These are phyloP conservation scores for Corynascus novoguineensis DNA, from an alignment of 495 filamentous ascomycete species.

Conservation along the genomic window DNA sequence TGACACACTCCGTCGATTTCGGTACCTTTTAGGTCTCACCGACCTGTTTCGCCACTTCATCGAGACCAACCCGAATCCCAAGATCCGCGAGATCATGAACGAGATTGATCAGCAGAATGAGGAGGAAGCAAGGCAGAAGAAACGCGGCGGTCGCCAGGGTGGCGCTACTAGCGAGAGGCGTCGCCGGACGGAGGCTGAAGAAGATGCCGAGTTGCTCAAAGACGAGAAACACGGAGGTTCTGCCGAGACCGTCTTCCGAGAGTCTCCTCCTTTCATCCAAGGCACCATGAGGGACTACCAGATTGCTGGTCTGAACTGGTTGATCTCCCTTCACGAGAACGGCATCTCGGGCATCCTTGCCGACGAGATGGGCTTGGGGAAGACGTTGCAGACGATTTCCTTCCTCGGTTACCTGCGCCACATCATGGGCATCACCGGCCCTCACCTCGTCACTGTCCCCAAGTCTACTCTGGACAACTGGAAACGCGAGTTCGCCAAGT, in stretches of 20 bases:
- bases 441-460: slow-evolving; percentile 90
- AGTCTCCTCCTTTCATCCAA: slow-evolving; percentile 85
- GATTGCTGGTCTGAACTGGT: slow-evolving; percentile 90
- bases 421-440: slow-evolving; percentile 78
- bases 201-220: slow-evolving; percentile 89
- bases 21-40: slow-evolving; percentile 90
- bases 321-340: slow-evolving; percentile 97
- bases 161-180: slow-evolving; percentile 76
- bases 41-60: slow-evolving; percentile 99
- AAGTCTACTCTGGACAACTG: slow-evolving; percentile 99
- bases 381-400: slow-evolving; percentile 83
- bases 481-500: slow-evolving; percentile 87
- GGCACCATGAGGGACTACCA: slow-evolving; percentile 95
- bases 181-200: slow-evolving; percentile 91
- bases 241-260: slow-evolving; percentile 82
- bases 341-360: slow-evolving; percentile 97
- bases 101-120: slow-evolving; percentile 91
- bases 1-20: slow-evolving; percentile 90
- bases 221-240: slow-evolving; percentile 85
- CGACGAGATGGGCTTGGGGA: slow-evolving; percentile 96
- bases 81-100: slow-evolving; percentile 82
- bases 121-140: slow-evolving; percentile 64
- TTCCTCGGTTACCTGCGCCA: slow-evolving; percentile 94
- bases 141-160: slow-evolving; percentile 68
- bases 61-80: slow-evolving; percentile 89